phyloP scores from a whole-genome alignment of 2,329 filamentous ascomycete genomes.

The Fusarium decemcellulare region DNA sequence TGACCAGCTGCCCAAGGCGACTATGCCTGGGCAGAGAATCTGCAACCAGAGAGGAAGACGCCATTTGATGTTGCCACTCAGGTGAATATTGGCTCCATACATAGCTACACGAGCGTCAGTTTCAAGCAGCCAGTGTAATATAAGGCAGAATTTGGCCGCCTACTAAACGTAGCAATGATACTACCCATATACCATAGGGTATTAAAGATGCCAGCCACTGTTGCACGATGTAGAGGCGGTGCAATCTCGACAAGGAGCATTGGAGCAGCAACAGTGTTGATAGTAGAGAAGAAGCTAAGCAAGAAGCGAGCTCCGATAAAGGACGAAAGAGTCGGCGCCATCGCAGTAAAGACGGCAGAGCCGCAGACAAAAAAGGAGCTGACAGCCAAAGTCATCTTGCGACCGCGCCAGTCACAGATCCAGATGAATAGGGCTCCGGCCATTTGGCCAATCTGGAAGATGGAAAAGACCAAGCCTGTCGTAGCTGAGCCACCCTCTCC shows the following conservation, averaged over 20 bases:
- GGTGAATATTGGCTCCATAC: slow-evolving; percentile 36
- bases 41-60: slow-evolving; percentile 37
- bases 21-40: slow-evolving; percentile 34
- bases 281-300: slow-evolving; percentile 16
- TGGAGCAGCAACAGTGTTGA: slow-evolving; percentile 63
- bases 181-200: slow-evolving; percentile 58
- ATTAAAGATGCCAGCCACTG: slow-evolving; percentile 69
- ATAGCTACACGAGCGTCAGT: slow-evolving; percentile 12
- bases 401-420: slow-evolving; percentile 60
- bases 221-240: slow-evolving; percentile 70
- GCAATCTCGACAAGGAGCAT: slow-evolving; percentile 73
- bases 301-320: slow-evolving; percentile 19
- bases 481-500: slow-evolving; percentile 51
- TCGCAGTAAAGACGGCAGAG: slow-evolving; percentile 13
- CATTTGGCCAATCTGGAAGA: slow-evolving; percentile 61
- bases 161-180: slow-evolving; percentile 25
- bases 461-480: slow-evolving; percentile 61
- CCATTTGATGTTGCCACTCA: slow-evolving; percentile 38
- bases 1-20: slow-evolving; percentile 55
- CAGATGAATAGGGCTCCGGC: slow-evolving; percentile 58
- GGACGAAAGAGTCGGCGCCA: slow-evolving; percentile 9
- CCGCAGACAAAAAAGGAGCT: slow-evolving; percentile 57
- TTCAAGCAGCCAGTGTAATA: rapidly evolving
- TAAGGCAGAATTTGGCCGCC: rapidly evolving
- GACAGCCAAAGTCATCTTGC: slow-evolving; percentile 58